Percentiles rank a stretch among this genome's conserved stretches.
Evolutionary conservation across 495 filamentous ascomycete species (phyloP).

Genomic region (Penicillium odoratum): DNA sequence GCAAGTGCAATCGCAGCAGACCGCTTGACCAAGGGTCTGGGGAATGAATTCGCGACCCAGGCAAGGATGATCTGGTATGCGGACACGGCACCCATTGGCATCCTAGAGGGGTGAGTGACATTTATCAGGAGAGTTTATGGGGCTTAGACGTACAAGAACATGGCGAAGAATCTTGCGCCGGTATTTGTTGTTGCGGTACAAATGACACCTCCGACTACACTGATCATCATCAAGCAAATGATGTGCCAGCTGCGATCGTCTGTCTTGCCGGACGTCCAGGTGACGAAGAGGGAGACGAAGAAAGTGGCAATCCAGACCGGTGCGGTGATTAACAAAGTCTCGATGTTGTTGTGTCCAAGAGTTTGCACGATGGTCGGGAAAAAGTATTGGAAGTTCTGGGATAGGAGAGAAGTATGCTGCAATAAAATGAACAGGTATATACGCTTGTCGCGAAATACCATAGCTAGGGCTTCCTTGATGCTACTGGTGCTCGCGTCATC

Average conservation of each 20-base stretch:
- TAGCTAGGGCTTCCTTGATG: slow-evolving; percentile 27
- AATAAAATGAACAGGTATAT: slow-evolving; percentile 41
- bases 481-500: slow-evolving; percentile 43
- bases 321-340: slow-evolving; percentile 71
- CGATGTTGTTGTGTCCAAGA: slow-evolving; percentile 61
- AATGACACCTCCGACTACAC: slow-evolving; percentile 69
- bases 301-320: slow-evolving; percentile 76
- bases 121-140: too few species aligned
- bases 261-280: slow-evolving; percentile 71
- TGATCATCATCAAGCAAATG: slow-evolving; percentile 61
- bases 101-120: slow-evolving; percentile 19
- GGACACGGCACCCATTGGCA: slow-evolving; percentile 66
- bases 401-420: slow-evolving; percentile 36
- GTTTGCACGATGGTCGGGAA: slow-evolving; percentile 80
- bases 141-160: slow-evolving; percentile 59
- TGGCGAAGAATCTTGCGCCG: slow-evolving; percentile 70
- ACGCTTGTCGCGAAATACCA: slow-evolving; percentile 35
- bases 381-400: slow-evolving; percentile 73
- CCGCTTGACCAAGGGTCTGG: slow-evolving; percentile 73
- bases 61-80: slow-evolving; percentile 55
- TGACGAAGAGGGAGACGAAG: slow-evolving; percentile 66
- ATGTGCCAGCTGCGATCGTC: slow-evolving; percentile 78
- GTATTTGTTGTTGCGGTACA: slow-evolving; percentile 62
- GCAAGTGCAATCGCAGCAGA: slow-evolving; percentile 65
- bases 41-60: slow-evolving; percentile 78